phyloP scores from a whole-genome alignment of 1,139 yeast species.

The Hemisphaericaspora xylanilytica region DNA sequence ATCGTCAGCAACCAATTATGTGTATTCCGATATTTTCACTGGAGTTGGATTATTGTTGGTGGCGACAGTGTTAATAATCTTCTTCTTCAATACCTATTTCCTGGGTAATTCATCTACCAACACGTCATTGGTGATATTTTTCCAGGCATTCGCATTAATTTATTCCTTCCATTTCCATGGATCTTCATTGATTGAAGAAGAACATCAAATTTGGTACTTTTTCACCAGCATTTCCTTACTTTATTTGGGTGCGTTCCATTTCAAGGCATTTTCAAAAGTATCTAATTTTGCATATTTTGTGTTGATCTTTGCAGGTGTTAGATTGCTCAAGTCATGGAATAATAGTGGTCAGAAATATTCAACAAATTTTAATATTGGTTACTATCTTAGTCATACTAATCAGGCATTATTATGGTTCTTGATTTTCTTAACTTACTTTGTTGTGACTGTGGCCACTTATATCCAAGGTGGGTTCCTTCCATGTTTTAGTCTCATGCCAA shows the following conservation, averaged over 20 bases:
- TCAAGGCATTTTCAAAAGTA: conserved; percentile 9
- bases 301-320: conserved; percentile 39
- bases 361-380: conserved; percentile 44
- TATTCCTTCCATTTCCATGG: conserved; percentile 73
- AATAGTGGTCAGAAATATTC: conserved; percentile 82
- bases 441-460: conserved; percentile 21
- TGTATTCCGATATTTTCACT: conserved; percentile 45
- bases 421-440: conserved; percentile 39
- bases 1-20: conserved; percentile 72
- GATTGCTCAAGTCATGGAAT: conserved; percentile 82
- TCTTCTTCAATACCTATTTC: conserved; percentile 18
- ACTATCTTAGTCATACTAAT: conserved; percentile 40
- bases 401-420: conserved; percentile 48
- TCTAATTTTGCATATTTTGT: conserved; percentile 18
- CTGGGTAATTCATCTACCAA: conserved; percentile 12
- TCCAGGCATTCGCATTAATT: conserved; percentile 33
- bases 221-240: conserved; percentile 36
- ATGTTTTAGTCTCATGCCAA: conserved; percentile 5
- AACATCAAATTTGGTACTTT: conserved; percentile 97
- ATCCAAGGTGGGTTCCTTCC: conserved; percentile 27
- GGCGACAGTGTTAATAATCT: conserved; percentile 25
- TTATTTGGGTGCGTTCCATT: conserved; percentile 16
- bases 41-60: conserved; percentile 45
- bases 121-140: conserved; percentile 19
- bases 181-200: conserved; percentile 93